Base-by-base conservation (phyloP, 257 asterid species). In the Galeopsis tetrahit region DNA sequence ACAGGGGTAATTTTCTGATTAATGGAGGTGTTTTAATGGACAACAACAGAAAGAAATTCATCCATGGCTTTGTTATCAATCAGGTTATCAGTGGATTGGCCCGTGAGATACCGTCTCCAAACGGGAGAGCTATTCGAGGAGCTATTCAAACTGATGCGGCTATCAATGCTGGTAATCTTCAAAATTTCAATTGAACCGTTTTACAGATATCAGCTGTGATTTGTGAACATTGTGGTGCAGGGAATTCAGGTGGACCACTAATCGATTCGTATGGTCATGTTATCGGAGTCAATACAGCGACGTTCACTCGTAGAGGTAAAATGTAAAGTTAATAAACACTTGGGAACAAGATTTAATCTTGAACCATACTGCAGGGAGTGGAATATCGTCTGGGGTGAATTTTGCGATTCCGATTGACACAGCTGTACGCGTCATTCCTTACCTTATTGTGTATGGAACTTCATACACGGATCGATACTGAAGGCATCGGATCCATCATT, bases 121-220 rank as follows among this genome's bases (percentile, higher is more conserved):
- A 86, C 72, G 98, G 97, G 63, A 82, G 81, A 66, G 93, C 97
- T 73, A 87, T 90, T 71, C 86, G 86, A 53, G 97, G 96, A 80
- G 97, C 96, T 39, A 93, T 93, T 85, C 98, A 93, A 80, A 93
- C 97, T 1, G 96, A 93, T 82, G 96, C 96, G 77, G 90, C 97
- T 36, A 90, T 93, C 71, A 93, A 90, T 81, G 93, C 98, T 7
- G 98, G 98, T 92, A 67, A 69, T 57, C 42, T 51, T 17, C 7
- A 31, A 31, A 15, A 43, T 63, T 43, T 31, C 6, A 10, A 31
- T 4, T 4, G 43, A 51, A n/a, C 4, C n/a, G 2, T 13, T 51
- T 51, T 0, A n/a, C 4, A 14, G 2, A 7, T 13, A 51, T 13
- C 28, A 21, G 1, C 28, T 21, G 28, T n/a, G n/a, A n/a, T n/a